A percentile compares a stretch with the other conserved stretches of the same genome.
Evolutionary conservation across 2,329 filamentous ascomycete genomes (phyloP).

Genomic region (Sclerotinia sclerotiorum): DNA sequence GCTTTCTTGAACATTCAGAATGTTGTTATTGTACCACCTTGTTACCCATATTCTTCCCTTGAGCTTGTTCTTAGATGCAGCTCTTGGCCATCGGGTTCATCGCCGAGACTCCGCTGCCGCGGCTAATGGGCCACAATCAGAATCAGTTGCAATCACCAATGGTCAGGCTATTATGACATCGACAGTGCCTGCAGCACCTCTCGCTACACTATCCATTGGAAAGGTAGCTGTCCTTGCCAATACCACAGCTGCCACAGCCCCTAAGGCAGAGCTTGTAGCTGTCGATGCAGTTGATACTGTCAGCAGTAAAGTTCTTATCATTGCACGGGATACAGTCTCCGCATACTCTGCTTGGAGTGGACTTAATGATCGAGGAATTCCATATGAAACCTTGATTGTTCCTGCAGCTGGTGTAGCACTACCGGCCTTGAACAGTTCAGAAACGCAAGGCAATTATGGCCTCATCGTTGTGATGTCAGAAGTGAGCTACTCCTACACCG

Average conservation of each 20-base stretch:
- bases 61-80: conserved; percentile 15
- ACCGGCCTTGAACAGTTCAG: conserved; percentile 50
- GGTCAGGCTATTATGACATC: conserved; percentile 17
- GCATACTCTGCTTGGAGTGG: conserved; percentile 53
- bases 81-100: conserved; percentile 22
- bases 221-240: conserved; percentile 18
- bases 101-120: conserved; percentile 4
- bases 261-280: neutral
- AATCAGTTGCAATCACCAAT: conserved; percentile 19
- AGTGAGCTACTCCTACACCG: conserved; percentile 45
- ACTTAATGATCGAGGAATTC: conserved; percentile 60
- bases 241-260: conserved; percentile 15
- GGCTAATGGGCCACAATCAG: neutral
- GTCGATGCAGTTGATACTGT: conserved; percentile 25
- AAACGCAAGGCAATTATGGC: conserved; percentile 55
- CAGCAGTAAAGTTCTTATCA: conserved; percentile 53
- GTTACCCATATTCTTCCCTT: conserved; percentile 18
- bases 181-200: conserved; percentile 15
- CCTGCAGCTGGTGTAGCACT: conserved; percentile 52
- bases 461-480: conserved; percentile 46
- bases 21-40: conserved; percentile 18
- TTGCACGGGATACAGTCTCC: conserved; percentile 52
- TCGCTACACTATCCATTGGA: conserved; percentile 12
- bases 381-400: conserved; percentile 54
- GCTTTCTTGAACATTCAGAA: neutral